Percentiles rank a stretch among this genome's conserved stretches.
phyloP scores from a whole-genome alignment of 106 monocot genomes.

The Acorus calamus region DNA sequence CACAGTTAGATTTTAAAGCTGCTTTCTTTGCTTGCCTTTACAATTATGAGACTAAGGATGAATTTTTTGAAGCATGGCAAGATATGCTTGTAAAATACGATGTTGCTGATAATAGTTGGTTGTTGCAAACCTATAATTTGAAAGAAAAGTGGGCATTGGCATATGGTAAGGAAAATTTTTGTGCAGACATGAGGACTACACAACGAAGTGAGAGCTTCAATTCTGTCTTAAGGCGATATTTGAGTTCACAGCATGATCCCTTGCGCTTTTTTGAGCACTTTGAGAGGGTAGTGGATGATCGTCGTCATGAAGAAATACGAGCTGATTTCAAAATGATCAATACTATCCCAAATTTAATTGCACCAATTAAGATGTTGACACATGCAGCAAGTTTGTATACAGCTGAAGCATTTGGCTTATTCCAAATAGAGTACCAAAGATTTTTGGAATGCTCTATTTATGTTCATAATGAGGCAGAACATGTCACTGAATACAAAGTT shows the following conservation, averaged over 20 bases:
- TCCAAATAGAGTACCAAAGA: slow-evolving; percentile 66
- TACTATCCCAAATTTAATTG: slow-evolving; percentile 30
- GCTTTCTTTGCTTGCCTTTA: slow-evolving; percentile 53
- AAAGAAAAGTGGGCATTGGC: slow-evolving; percentile 63
- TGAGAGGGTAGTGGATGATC: slow-evolving; percentile 36
- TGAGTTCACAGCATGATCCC: slow-evolving; percentile 36
- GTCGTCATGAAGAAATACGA: slow-evolving; percentile 34
- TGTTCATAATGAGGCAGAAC: slow-evolving; percentile 32
- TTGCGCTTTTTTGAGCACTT: slow-evolving; percentile 40
- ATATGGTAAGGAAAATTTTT: slow-evolving; percentile 46
- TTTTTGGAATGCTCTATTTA: slow-evolving; percentile 58
- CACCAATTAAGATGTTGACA: slow-evolving; percentile 50
- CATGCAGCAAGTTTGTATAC: slow-evolving; percentile 61
- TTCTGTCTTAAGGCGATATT: slow-evolving; percentile 41
- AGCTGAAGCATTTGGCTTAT: slow-evolving; percentile 52
- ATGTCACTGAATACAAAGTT: slow-evolving; percentile 44
- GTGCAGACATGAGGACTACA: slow-evolving; percentile 47
- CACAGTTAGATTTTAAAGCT: slow-evolving; percentile 50
- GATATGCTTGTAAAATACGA: slow-evolving; percentile 58
- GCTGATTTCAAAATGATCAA: slow-evolving; percentile 38
- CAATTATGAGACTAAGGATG: slow-evolving; percentile 52
- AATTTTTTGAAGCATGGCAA: slow-evolving; percentile 45
- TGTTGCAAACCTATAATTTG: slow-evolving; percentile 32
- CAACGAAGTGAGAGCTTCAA: slow-evolving; percentile 52
- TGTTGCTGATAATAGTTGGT: slow-evolving; percentile 68